Percentiles rank a stretch among this genome's conserved stretches.
Evolutionary conservation across 768 basidiomycete species (phyloP).

Genomic region (Gymnopilus dilepis): DNA sequence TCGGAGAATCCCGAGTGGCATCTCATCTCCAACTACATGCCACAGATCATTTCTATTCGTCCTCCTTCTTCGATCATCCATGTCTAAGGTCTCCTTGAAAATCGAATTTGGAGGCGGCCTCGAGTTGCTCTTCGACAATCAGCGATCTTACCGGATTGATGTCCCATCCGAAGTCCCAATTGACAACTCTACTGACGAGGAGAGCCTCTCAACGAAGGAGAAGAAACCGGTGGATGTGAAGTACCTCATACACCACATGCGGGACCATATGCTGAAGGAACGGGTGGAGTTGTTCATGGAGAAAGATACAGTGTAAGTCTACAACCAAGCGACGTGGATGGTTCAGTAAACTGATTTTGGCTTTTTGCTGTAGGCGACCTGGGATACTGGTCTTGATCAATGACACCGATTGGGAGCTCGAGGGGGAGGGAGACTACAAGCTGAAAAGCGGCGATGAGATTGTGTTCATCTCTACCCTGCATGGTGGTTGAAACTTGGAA

Average conservation of each 20-base stretch:
- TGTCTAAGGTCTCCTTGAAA: conserved; percentile 49
- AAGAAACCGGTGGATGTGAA: conserved; percentile 64
- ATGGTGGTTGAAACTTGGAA: conserved; percentile 69
- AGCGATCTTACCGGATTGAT: conserved; percentile 59
- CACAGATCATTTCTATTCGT: neutral
- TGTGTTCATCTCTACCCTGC: conserved; percentile 95
- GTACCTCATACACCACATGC: conserved; percentile 81
- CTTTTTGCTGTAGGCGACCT: conserved; percentile 67
- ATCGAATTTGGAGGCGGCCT: conserved; percentile 87
- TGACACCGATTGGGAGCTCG: conserved; percentile 97
- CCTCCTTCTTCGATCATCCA: neutral
- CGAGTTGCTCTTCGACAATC: conserved; percentile 81
- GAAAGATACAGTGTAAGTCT: conserved; percentile 79
- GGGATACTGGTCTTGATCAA: conserved; percentile 98
- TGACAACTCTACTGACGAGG: conserved; percentile 37
- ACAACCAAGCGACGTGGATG: no score
- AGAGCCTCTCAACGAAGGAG: conserved; percentile 21
- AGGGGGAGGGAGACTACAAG: conserved; percentile 88
- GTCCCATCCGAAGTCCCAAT: conserved; percentile 53
- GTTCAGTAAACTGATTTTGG: neutral
- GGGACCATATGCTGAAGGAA: conserved; percentile 79
- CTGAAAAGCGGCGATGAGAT: conserved; percentile 85
- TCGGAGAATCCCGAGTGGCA: neutral
- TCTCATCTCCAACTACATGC: neutral
- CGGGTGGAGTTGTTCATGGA: conserved; percentile 91